Percentiles rank a stretch among this genome's conserved stretches.
Evolutionary conservation across 345 rosid genomes (phyloP).

Genomic region (Citrus reticulata): DNA sequence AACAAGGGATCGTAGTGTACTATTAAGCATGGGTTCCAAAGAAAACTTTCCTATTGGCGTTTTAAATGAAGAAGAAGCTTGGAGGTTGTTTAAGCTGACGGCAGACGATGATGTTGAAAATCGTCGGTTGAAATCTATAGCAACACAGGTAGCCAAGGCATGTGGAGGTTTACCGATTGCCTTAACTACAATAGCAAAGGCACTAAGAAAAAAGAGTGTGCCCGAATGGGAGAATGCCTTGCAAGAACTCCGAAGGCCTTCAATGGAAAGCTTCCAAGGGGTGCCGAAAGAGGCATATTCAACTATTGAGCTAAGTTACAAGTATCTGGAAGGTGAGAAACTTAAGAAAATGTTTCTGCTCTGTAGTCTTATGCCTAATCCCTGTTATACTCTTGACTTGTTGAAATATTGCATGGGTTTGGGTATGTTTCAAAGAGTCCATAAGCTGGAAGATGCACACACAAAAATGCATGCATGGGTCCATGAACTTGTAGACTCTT

Average conservation of each 20-base stretch:
- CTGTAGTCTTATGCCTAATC: too few relatives aligned
- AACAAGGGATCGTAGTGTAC: not conserved
- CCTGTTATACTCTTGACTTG: not conserved
- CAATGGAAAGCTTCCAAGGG: not conserved
- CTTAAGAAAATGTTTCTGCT: not conserved
- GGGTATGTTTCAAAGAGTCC: not conserved
- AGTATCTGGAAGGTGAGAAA: too few relatives aligned
- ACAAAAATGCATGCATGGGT: not conserved
- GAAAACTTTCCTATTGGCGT: not conserved
- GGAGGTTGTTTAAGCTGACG: not conserved
- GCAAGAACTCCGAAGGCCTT: not conserved
- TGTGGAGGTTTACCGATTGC: slow-evolving; percentile 34
- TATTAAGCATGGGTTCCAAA: not conserved
- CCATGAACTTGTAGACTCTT: not conserved
- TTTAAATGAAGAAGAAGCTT: not conserved
- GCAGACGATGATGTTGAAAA: slow-evolving; percentile 4
- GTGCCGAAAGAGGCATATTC: not conserved
- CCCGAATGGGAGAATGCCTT: not conserved
- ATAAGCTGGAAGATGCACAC: slow-evolving; percentile 3
- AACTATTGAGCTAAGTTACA: too few relatives aligned
- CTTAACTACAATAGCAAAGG: slow-evolving; percentile 15
- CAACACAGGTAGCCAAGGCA: slow-evolving; percentile 2
- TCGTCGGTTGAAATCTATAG: not conserved
- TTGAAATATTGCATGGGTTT: slow-evolving; percentile 8
- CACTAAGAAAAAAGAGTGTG: not conserved